Evolutionary conservation across 805 yeast genomes (phyloP), one percentile per base, ranked within the genome.

Genomic region (Ogataea angusta): DNA sequence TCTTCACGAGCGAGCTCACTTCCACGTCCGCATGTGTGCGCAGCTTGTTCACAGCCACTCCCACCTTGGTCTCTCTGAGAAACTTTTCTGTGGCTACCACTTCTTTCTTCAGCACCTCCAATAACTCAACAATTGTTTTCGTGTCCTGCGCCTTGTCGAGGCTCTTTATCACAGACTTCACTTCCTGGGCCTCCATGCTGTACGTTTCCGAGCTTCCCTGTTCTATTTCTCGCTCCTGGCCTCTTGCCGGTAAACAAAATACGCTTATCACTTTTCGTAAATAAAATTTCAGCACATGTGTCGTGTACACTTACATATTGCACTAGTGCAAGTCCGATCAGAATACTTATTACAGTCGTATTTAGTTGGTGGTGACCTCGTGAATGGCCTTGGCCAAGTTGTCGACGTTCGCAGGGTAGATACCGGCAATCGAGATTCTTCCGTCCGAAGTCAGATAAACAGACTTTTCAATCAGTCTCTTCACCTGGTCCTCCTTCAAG

Each of bases 41-140:
- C 55, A 85, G 78, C 63, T 87, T 89, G 67, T 93, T 93, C 30
- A 93, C 97, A 7, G 90, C 91, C 13, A 93, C 91, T 49, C 99
- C 99, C n/a, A 93, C 91, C 62, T 88, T 89, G 7, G 99, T 93
- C 56, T 91, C 95, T 55, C 97, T 76, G 37, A 91, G 70, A 25
- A 91, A 69, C 59, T 80, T 77, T 58, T 91, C 98, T 1, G 95
- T 81, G 8, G 98, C 96, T 51, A 71, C 69, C 38, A 88, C 85
- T 10, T 85, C 86, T 42, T 73, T 76, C 51, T 83, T 80, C 46
- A 91, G 67, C 17, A 75, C 69, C 30, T 70, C 74, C 49, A 91
- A 67, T 13, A 90, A 74, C 57, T 82, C 84, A 40, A 84, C 56
- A 19, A 85, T 76, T 3, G 83, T 75, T 29, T 75, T 76, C 38